Percentiles rank a stretch among this genome's conserved stretches.
Conservation (phyloP, 306 rosid genomes). For the Pueraria montana region DNA sequence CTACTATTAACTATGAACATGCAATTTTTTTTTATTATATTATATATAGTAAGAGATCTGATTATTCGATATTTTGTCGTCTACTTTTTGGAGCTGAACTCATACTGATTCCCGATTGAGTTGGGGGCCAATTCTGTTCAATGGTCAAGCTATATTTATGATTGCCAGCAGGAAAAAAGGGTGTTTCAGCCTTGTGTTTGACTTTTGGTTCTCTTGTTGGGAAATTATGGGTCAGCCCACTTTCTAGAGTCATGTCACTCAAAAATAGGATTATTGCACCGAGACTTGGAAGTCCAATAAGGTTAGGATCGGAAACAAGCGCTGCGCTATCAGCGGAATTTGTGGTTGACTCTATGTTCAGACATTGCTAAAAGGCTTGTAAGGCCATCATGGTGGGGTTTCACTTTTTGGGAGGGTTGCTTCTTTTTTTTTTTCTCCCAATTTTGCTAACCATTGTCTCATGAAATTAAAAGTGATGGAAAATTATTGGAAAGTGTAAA, state of each 20-base stretch:
- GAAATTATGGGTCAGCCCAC: conserved; percentile 27
- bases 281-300: neutral
- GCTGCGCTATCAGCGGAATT: conserved; percentile 1
- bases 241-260: conserved; percentile 37
- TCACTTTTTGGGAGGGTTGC: conserved; percentile 22
- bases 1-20: conserved; percentile 11
- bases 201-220: conserved; percentile 50
- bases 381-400: conserved; percentile 46
- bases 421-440: neutral
- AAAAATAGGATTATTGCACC: conserved; percentile 39
- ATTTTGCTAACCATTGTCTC: neutral
- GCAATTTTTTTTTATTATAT: conserved; percentile 20
- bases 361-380: conserved; percentile 25
- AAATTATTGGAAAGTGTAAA: neutral
- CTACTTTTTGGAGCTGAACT: conserved; percentile 40
- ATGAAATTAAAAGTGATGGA: neutral
- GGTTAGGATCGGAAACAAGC: conserved; percentile 39
- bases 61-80: conserved; percentile 40
- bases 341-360: conserved; percentile 40
- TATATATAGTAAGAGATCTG: neutral
- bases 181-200: conserved; percentile 42
- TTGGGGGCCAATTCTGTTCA: conserved; percentile 34
- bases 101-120: conserved; percentile 44
- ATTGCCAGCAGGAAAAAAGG: conserved; percentile 36
- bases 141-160: conserved; percentile 45